Percentiles rank a stretch among this genome's conserved stretches.
Evolutionary conservation across 345 rosid genomes (phyloP).

Genomic region (Salix suchowensis): DNA sequence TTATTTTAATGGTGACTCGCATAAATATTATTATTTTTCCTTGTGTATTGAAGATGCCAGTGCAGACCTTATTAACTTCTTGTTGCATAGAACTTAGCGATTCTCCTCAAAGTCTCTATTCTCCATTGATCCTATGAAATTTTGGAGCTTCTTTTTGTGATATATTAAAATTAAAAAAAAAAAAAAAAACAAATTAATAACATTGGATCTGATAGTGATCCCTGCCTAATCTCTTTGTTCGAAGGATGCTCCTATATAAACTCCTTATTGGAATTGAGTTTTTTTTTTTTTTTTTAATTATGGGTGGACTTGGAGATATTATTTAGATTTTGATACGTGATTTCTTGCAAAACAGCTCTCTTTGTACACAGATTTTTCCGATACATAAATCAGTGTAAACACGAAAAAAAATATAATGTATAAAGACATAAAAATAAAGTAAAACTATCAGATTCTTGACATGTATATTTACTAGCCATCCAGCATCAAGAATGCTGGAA

Average conservation of each 20-base stretch:
- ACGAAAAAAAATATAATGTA: too few species aligned
- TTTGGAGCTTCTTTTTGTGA: conserved; percentile 21
- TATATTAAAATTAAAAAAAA: not conserved
- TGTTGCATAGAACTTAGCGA: not conserved
- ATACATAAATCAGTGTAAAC: too few species aligned
- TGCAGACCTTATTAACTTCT: not conserved
- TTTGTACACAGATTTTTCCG: too few species aligned
- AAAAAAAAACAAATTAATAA: not conserved
- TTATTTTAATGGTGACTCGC: conserved; percentile 5
- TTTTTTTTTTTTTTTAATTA: too few species aligned
- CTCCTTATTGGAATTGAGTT: too few species aligned
- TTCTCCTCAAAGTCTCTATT: conserved; percentile 6
- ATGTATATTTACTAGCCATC: too few species aligned
- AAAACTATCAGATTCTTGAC: too few species aligned
- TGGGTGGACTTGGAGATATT: too few species aligned
- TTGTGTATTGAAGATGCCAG: not conserved
- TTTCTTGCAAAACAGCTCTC: too few species aligned
- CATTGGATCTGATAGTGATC: conserved; percentile 43
- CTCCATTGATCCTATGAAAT: conserved; percentile 6
- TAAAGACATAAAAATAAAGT: too few species aligned
- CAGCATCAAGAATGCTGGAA: too few species aligned
- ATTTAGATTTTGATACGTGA: too few species aligned
- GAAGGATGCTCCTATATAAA: conserved; percentile 33
- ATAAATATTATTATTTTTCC: not conserved
- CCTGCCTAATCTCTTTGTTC: conserved; percentile 37